These are phyloP conservation scores for Plasmodium gonderi DNA, from an alignment of 169 alveolate genomes.

Conservation along the genomic window DNA sequence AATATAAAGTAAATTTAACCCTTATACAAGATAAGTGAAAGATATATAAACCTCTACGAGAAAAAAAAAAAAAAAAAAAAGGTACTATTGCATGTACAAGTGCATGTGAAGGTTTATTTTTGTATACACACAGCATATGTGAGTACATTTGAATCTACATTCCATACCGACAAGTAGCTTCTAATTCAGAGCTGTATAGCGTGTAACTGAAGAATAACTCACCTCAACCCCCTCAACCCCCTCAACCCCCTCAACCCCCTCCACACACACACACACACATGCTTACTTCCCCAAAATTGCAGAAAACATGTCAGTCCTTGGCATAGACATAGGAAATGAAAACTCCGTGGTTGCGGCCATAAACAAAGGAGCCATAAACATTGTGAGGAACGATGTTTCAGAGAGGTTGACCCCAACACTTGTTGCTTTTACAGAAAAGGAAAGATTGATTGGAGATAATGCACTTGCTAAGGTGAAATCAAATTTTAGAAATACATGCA, in stretches of 20 bases:
- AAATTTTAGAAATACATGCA: constrained; percentile 90
- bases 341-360: constrained; percentile 96
- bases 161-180: too few relatives aligned
- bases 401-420: constrained; percentile 95
- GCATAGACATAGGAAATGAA: constrained; percentile 98
- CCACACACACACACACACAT: neutral
- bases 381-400: constrained; percentile 95
- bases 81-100: too few relatives aligned
- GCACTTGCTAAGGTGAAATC: constrained; percentile 90
- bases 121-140: too few relatives aligned
- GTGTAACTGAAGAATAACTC: too few relatives aligned
- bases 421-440: constrained; percentile 91
- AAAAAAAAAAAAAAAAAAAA: too few relatives aligned
- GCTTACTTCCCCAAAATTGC: neutral
- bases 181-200: too few relatives aligned
- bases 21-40: too few relatives aligned
- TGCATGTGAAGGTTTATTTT: too few relatives aligned
- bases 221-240: too few relatives aligned
- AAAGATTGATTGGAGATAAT: constrained; percentile 95
- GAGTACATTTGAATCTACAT: too few relatives aligned
- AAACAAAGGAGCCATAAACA: constrained; percentile 94
- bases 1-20: neutral
- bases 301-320: constrained; percentile 91
- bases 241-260: neutral
- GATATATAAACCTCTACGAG: too few relatives aligned